Evolutionary conservation across 2,329 filamentous ascomycete species (phyloP).

Genomic region (Golovinomyces cichoracearum): DNA sequence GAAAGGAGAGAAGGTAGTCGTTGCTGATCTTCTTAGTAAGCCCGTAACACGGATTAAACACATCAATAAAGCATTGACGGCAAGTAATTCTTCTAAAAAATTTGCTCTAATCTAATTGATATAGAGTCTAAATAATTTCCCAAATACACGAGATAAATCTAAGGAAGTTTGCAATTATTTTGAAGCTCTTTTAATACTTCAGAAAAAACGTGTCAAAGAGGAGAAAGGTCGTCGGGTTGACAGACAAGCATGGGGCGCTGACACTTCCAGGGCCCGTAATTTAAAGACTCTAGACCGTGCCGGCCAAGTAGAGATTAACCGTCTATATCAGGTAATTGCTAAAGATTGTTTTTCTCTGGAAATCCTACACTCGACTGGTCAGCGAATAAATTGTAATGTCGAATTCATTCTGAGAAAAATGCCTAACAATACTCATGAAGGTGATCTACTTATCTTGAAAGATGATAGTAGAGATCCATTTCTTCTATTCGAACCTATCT

Average conservation of each 20-base stretch:
- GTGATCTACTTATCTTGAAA: constrained; percentile 81
- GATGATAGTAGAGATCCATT: constrained; percentile 50
- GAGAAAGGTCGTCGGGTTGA: constrained; percentile 53
- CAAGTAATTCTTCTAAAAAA: constrained; percentile 12
- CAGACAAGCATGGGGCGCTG: constrained; percentile 62
- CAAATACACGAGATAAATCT: constrained; percentile 7
- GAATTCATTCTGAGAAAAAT: constrained; percentile 73
- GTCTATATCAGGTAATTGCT: constrained; percentile 57
- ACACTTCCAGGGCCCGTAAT: constrained; percentile 56
- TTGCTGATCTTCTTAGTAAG: constrained; percentile 73
- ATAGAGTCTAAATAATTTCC: not conserved
- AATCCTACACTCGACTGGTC: constrained; percentile 65
- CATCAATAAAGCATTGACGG: constrained; percentile 59
- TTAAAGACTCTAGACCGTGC: constrained; percentile 49
- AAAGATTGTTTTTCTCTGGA: constrained; percentile 77
- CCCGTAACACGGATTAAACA: constrained; percentile 73
- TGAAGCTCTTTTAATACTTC: constrained; percentile 47
- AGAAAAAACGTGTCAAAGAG: constrained; percentile 47
- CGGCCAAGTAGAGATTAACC: constrained; percentile 44
- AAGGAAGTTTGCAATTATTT: constrained; percentile 19
- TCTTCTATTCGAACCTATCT: constrained; percentile 79
- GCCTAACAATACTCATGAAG: constrained; percentile 36
- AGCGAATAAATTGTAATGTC: constrained; percentile 66
- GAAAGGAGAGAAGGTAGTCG: constrained; percentile 73
- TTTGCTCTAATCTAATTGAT: not conserved